phyloP scores from a whole-genome alignment of 805 yeast species.

The Hanseniaspora lachancei region DNA sequence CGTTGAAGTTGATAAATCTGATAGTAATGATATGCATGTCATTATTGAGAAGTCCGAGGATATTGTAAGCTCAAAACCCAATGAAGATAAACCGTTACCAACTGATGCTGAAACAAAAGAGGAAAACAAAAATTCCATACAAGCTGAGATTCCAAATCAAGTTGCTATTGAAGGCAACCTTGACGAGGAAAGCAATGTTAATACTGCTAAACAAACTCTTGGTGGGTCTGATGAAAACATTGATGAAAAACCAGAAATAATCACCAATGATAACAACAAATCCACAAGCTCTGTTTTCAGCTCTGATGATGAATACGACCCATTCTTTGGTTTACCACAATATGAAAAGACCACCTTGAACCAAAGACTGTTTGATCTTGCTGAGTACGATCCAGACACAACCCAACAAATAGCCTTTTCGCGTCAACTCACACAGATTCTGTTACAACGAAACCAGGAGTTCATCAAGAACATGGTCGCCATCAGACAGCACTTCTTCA shows the following conservation, averaged over 20 bases:
- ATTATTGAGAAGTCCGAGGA: background rate
- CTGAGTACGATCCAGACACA: constrained; percentile 39
- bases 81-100: too few species aligned
- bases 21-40: background rate
- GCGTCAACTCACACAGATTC: constrained; percentile 62
- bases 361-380: constrained; percentile 18
- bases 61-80: background rate
- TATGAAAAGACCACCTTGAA: constrained; percentile 18
- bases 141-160: background rate
- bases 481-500: constrained; percentile 60
- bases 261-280: background rate
- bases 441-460: constrained; percentile 73
- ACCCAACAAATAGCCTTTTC: constrained; percentile 53
- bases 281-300: constrained; percentile 12
- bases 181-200: too few species aligned
- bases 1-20: background rate
- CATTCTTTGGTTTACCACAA: constrained; percentile 55
- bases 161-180: background rate
- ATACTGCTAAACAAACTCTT: background rate
- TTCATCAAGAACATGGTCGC: constrained; percentile 66
- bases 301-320: constrained; percentile 30
- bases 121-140: constrained; percentile 12
- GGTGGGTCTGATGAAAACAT: background rate
- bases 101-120: background rate
- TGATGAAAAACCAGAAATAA: constrained; percentile 9